These are phyloP conservation scores for Pholiota molesta DNA, from an alignment of 768 basidiomycete genomes.

Conservation along the genomic window DNA sequence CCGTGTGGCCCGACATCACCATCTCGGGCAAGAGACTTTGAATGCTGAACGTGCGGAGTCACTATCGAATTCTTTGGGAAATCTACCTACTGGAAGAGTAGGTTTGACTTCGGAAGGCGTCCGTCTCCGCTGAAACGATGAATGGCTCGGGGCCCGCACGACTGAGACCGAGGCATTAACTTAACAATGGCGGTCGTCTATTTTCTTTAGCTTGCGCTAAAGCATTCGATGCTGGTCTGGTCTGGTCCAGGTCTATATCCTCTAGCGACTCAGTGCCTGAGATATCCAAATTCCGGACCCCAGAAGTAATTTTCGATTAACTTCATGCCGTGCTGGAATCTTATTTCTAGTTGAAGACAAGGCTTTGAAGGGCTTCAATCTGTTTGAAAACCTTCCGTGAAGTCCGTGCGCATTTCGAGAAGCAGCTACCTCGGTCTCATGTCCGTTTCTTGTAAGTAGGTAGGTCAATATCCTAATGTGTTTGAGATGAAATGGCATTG, in stretches of 20 bases:
- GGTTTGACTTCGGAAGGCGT: no score
- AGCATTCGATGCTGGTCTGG: no score
- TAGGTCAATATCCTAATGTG: not conserved
- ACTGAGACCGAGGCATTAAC: no score
- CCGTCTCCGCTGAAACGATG: no score
- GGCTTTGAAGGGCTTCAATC: not conserved
- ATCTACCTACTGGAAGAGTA: no score
- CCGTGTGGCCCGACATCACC: no score
- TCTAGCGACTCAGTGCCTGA: not conserved
- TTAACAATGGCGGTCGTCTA: no score
- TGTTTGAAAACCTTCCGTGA: not conserved
- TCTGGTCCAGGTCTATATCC: not conserved
- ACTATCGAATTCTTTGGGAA: no score
- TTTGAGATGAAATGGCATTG: not conserved
- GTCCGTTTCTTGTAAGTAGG: not conserved
- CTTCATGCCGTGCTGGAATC: not conserved
- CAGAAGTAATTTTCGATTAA: not conserved
- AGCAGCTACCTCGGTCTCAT: not conserved
- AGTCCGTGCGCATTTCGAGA: not conserved
- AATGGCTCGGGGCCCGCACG: no score
- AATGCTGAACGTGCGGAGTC: no score
- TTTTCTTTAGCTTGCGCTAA: no score
- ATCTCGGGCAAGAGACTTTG: no score
- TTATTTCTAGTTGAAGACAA: not conserved
- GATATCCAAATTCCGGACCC: not conserved